A percentile compares a stretch with the other conserved stretches of the same genome.
phyloP scores from a whole-genome alignment of 495 filamentous ascomycete species.

The Neurospora sp. region DNA sequence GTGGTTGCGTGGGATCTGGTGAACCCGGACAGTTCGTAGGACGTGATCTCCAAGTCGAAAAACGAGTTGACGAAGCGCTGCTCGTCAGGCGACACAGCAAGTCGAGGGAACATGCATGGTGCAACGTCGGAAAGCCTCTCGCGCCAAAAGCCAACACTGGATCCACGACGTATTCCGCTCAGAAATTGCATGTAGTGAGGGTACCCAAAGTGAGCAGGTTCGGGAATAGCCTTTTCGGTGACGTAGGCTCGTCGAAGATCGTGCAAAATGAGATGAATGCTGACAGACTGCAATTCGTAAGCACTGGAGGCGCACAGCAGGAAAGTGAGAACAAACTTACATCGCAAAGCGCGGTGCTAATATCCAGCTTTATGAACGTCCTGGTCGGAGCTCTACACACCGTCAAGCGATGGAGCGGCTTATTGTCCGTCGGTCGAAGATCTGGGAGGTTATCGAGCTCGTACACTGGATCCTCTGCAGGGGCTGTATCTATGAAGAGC shows the following conservation, averaged over 20 bases:
- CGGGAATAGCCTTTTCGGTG: conserved; percentile 18
- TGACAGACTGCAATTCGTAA: conserved; percentile 20
- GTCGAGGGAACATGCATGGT: conserved; percentile 31
- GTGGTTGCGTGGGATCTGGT: conserved; percentile 22
- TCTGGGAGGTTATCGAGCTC: conserved; percentile 32
- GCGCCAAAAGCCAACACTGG: conserved; percentile 32
- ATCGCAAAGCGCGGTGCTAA: conserved; percentile 36
- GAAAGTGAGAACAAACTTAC: background rate
- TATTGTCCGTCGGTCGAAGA: conserved; percentile 22
- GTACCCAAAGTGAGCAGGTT: conserved; percentile 24
- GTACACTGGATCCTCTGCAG: conserved; percentile 29
- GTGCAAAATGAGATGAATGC: conserved; percentile 31
- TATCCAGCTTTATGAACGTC: conserved; percentile 37
- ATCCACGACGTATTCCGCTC: conserved; percentile 18
- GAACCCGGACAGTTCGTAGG: conserved; percentile 26
- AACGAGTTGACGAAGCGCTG: conserved; percentile 23
- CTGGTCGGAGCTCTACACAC: conserved; percentile 33
- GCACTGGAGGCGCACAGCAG: background rate
- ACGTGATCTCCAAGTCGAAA: conserved; percentile 28
- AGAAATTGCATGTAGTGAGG: conserved; percentile 31
- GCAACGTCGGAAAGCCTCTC: conserved; percentile 24
- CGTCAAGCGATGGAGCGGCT: conserved; percentile 34
- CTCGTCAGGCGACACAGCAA: conserved; percentile 14
- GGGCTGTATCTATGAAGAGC: conserved; percentile 37
- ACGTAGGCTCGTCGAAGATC: conserved; percentile 34